Percentiles rank a stretch among this genome's conserved stretches.
Evolutionary conservation across 2,329 filamentous ascomycete species (phyloP).

Genomic region (Diaporthe sp.): DNA sequence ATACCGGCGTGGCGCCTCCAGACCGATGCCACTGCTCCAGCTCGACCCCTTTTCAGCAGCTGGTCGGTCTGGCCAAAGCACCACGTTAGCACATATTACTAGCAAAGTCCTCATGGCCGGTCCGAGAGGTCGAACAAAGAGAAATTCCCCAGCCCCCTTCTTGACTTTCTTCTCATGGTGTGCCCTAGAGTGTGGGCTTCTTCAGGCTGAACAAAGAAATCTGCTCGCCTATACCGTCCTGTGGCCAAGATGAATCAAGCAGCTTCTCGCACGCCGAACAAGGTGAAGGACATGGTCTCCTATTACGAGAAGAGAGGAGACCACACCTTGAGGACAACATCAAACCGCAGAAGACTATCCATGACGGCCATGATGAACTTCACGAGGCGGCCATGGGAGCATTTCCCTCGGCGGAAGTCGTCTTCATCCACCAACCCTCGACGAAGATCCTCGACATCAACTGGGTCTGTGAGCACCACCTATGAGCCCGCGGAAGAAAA

Average conservation of each 20-base stretch:
- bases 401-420: conserved; percentile 12
- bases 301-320: not conserved
- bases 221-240: not conserved
- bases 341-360: not conserved
- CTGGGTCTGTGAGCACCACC: not conserved
- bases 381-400: conserved; percentile 10
- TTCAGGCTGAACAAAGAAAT: not conserved
- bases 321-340: not conserved
- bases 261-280: not conserved
- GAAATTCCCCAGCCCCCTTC: not conserved
- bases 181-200: not conserved
- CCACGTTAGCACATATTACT: not conserved
- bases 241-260: not conserved
- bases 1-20: not conserved
- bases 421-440: not conserved
- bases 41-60: conserved; percentile 14
- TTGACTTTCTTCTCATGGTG: not conserved
- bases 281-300: conserved; percentile 20
- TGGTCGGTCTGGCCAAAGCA: not conserved
- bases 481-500: not conserved
- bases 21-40: not conserved
- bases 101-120: not conserved
- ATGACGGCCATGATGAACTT: not conserved
- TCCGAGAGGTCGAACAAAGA: not conserved
- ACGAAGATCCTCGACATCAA: not conserved